phyloP scores from a whole-genome alignment of 352 stramenopile species.

The Globisporangium emineosum region DNA sequence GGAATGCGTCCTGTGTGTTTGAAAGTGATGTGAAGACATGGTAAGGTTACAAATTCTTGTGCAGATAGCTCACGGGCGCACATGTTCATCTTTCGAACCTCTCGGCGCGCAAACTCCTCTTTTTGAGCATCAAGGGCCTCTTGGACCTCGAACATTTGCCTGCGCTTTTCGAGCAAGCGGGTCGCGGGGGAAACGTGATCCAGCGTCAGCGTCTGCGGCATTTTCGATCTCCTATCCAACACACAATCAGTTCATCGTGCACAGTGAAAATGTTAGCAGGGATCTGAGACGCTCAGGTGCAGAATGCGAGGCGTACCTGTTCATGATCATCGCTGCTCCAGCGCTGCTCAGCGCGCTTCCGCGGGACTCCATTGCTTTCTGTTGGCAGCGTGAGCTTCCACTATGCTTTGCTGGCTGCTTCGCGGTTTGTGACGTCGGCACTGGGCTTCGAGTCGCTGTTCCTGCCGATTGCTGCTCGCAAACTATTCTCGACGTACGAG shows the following conservation, averaged over 20 bases:
- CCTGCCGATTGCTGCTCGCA: not conserved
- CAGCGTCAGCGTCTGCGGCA: conserved; percentile 88
- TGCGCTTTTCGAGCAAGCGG: conserved; percentile 90
- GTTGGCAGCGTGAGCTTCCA: not conserved
- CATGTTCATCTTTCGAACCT: conserved; percentile 20
- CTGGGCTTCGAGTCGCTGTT: not conserved
- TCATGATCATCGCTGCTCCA: conserved; percentile 69
- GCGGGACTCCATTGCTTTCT: conserved; percentile 39
- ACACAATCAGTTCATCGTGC: not conserved
- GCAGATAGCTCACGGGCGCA: too few relatives aligned
- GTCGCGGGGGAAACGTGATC: conserved; percentile 93
- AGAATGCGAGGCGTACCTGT: conserved; percentile 26
- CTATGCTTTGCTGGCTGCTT: not conserved
- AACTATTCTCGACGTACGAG: conserved; percentile 4
- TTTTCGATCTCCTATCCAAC: conserved; percentile 34
- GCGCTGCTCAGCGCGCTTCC: conserved; percentile 53
- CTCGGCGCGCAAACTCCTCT: conserved; percentile 88
- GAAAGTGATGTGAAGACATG: not conserved
- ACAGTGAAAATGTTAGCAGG: not conserved
- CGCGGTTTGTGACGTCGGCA: not conserved
- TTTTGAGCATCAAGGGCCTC: conserved; percentile 93
- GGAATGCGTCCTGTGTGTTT: conserved; percentile 79
- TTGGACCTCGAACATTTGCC: conserved; percentile 95
- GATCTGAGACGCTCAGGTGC: too few relatives aligned
- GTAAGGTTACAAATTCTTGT: too few relatives aligned